A percentile compares a stretch with the other conserved stretches of the same genome.
Conservation (phyloP, 2,329 filamentous ascomycete genomes). For the Magnaporthiopsis incrustans region DNA sequence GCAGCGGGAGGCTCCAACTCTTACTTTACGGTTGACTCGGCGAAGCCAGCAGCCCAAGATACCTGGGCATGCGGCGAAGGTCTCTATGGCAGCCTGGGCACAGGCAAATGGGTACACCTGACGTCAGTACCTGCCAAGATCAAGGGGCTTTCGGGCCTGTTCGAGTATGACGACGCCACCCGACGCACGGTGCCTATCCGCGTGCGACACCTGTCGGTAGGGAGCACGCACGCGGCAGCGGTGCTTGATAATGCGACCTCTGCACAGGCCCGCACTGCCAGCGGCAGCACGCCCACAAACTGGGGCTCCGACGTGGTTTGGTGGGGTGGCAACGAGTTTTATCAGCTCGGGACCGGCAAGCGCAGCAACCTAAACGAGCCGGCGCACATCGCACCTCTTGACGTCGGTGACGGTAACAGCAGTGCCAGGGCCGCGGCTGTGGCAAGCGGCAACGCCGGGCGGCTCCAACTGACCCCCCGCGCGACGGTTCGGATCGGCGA, state of each 20-base stretch:
- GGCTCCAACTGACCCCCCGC: conserved; percentile 73
- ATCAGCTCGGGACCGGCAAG: conserved; percentile 87
- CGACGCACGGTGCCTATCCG: conserved; percentile 69
- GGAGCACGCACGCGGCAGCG: conserved; percentile 72
- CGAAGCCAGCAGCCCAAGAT: conserved; percentile 57
- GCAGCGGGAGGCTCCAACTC: conserved; percentile 81
- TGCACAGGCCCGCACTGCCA: conserved; percentile 27
- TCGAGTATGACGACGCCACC: conserved; percentile 73
- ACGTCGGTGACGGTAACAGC: conserved; percentile 40
- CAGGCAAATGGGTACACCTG: conserved; percentile 81
- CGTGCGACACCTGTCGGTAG: conserved; percentile 63
- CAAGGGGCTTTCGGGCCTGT: conserved; percentile 72
- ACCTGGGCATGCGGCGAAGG: conserved; percentile 84
- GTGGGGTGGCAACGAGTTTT: conserved; percentile 93
- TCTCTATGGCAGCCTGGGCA: conserved; percentile 75
- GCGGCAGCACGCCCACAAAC: conserved; percentile 58
- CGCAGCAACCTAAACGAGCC: conserved; percentile 72
- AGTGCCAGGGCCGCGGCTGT: conserved; percentile 49
- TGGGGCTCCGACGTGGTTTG: conserved; percentile 85
- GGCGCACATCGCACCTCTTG: conserved; percentile 69
- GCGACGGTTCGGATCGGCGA: conserved; percentile 59
- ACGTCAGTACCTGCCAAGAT: conserved; percentile 72
- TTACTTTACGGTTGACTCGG: conserved; percentile 79
- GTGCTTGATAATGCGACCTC: conserved; percentile 75
- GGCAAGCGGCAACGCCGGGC: conserved; percentile 55